These are phyloP conservation scores for Carnegiea gigantea DNA, from an alignment of 179 eudicot species.

Conservation along the genomic window DNA sequence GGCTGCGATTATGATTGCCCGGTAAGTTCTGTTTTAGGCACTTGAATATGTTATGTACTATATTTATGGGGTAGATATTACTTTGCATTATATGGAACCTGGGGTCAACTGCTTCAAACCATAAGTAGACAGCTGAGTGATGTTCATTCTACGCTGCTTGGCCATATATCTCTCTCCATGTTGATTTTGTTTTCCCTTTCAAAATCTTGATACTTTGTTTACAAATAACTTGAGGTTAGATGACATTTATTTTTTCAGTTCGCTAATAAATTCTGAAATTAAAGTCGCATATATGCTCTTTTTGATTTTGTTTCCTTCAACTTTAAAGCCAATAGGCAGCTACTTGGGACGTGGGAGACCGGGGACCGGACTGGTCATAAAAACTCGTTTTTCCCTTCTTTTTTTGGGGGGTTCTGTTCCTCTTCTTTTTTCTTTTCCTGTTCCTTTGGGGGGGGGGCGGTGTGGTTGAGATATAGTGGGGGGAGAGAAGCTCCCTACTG, in stretches of 20 bases:
- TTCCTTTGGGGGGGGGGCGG: not conserved
- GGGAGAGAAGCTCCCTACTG: not conserved
- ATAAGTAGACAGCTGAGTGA: not conserved
- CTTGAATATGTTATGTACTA: not conserved
- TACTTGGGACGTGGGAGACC: not conserved
- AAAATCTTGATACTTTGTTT: not conserved
- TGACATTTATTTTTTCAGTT: not conserved
- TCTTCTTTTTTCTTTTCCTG: no score
- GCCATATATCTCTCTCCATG: not conserved
- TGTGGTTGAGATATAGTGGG: not conserved
- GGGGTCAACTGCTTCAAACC: constrained; percentile 1
- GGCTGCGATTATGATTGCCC: not conserved
- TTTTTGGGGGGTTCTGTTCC: not conserved
- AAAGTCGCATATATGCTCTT: not conserved
- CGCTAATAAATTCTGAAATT: not conserved
- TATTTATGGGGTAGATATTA: not conserved
- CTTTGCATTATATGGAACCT: not conserved
- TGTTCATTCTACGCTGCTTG: constrained; percentile 4
- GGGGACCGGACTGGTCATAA: not conserved
- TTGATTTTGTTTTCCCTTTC: not conserved
- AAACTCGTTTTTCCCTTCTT: not conserved
- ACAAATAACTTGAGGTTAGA: not conserved
- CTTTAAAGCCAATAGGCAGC: not conserved
- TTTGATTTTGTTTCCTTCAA: not conserved
- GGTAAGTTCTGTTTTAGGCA: not conserved